Evolutionary conservation across 768 basidiomycete genomes (phyloP), one percentile per base, ranked within the genome.

Genomic region (Leccinum obscurum): DNA sequence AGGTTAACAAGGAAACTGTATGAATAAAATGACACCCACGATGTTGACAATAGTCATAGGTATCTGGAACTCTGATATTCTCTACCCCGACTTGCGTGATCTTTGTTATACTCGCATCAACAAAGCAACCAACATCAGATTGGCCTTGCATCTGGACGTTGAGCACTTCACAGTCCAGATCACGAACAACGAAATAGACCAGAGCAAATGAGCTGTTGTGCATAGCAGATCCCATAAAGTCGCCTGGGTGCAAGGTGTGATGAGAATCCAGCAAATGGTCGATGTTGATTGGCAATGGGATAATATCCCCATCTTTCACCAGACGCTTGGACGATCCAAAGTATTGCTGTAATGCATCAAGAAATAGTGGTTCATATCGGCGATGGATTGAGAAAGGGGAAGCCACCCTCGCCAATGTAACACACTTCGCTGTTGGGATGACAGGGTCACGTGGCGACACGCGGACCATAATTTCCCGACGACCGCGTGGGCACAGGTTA

Each of bases 1-100:
- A 44, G 39, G 48, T 73, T 44, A 68, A 53, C 7, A 2, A 5
- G 9, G 32, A 55, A 51, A 9, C 44, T 37, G 9, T 17, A 26
- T 9, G 2, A 51, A 54, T 35, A 51, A 55, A 55, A 28, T 15
- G 26, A 50, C n/a, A 44, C 75, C 66, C 70, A 89, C 90, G 76
- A 59, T 84, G 68, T 32, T 78, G 77, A 26, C 82, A 66, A 68
- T 84, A 89, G 4, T 69, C 71, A 30, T 74, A 75, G 5, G 79
- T 73, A 68, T 84, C 81, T 28, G 85, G 89, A 41, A 87, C 79
- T 59, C 81, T 78, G 7, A 78, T 78, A 62, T 89, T 83, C 66
- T 93, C 92, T 7, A 92, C 67, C 0, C 96, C 95, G 0, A 85
- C 81, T 72, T 95, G 92, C 8, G 90, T 73, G 67, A 98, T 84